Evolutionary conservation across 257 asterid genomes (phyloP).

Genomic region (Thymus mandschuricus): DNA sequence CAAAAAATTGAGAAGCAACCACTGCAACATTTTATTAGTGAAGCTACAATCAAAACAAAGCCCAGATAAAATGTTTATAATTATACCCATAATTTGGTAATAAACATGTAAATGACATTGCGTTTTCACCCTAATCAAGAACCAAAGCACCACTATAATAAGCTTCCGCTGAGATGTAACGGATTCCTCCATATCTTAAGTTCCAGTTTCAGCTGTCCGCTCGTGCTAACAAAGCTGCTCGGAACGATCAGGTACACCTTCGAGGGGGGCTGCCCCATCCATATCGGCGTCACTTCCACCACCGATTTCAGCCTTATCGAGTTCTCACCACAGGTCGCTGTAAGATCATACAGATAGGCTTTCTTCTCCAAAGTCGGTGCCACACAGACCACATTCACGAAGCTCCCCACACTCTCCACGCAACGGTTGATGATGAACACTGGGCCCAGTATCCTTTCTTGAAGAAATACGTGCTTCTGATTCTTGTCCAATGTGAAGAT

Average conservation of each 20-base stretch:
- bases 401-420: slow-evolving; percentile 42
- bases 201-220: slow-evolving; percentile 43
- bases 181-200: slow-evolving; percentile 39
- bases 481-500: slow-evolving; percentile 37
- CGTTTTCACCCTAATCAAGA: not conserved
- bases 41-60: not conserved
- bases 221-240: slow-evolving; percentile 24
- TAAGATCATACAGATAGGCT: slow-evolving; percentile 43
- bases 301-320: slow-evolving; percentile 41
- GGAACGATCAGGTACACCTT: slow-evolving; percentile 58
- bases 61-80: not conserved
- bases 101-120: not conserved
- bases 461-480: slow-evolving; percentile 45
- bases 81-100: not conserved
- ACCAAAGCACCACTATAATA: not conserved
- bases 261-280: slow-evolving; percentile 33
- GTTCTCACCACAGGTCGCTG: slow-evolving; percentile 47
- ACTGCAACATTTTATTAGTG: slow-evolving; percentile 11
- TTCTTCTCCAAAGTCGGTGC: slow-evolving; percentile 43
- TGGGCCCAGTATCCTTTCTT: slow-evolving; percentile 31
- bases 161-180: slow-evolving; percentile 3
- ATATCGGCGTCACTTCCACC: slow-evolving; percentile 42
- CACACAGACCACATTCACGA: slow-evolving; percentile 47
- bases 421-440: slow-evolving; percentile 56
- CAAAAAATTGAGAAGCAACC: not conserved